phyloP scores from a whole-genome alignment of 805 yeast genomes.

The Myxozyma mucilagina region DNA sequence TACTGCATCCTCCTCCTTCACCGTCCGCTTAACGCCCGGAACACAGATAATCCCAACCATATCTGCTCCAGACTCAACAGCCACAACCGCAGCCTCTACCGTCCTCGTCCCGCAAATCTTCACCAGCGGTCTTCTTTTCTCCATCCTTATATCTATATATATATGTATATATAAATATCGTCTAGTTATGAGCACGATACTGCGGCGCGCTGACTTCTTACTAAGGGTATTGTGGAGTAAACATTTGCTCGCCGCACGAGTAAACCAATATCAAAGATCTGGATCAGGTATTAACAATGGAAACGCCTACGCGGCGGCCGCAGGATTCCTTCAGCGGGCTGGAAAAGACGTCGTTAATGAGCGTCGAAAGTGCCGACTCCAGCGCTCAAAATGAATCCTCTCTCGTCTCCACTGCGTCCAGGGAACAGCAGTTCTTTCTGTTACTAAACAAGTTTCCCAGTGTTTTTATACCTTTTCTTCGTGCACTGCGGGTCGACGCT shows the following conservation, averaged over 20 bases:
- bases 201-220: too few relatives aligned
- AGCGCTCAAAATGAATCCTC: background rate
- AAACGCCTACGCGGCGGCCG: slow-evolving; percentile 14
- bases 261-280: too few relatives aligned
- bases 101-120: slow-evolving; percentile 84
- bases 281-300: too few relatives aligned
- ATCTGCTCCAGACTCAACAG: slow-evolving; percentile 71
- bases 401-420: background rate
- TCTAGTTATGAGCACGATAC: too few relatives aligned
- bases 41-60: slow-evolving; percentile 84
- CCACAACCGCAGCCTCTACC: slow-evolving; percentile 65
- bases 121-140: slow-evolving; percentile 44
- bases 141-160: slow-evolving; percentile 44
- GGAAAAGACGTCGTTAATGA: background rate
- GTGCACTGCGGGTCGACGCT: slow-evolving; percentile 50
- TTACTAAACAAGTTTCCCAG: slow-evolving; percentile 61
- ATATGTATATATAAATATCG: too few relatives aligned
- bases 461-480: slow-evolving; percentile 58
- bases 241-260: too few relatives aligned
- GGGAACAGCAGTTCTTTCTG: slow-evolving; percentile 10
- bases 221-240: too few relatives aligned
- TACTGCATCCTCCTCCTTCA: slow-evolving; percentile 50
- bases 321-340: background rate
- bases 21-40: slow-evolving; percentile 75
- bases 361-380: background rate